These are phyloP conservation scores for Lepidium didymum DNA, from an alignment of 345 rosid species.

Conservation along the genomic window DNA sequence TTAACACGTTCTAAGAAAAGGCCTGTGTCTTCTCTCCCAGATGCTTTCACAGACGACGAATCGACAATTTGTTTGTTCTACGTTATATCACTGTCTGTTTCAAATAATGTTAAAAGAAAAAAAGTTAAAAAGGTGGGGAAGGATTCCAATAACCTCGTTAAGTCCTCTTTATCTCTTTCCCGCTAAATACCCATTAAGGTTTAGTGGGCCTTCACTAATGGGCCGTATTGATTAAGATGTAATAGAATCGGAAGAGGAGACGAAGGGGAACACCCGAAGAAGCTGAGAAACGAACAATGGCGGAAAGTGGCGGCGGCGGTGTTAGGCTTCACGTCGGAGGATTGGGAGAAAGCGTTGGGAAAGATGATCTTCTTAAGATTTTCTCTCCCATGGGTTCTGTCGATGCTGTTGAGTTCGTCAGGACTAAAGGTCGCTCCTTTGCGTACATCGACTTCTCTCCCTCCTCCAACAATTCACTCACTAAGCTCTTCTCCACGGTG, in stretches of 20 bases:
- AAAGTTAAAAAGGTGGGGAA: background rate
- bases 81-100: background rate
- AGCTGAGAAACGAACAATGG: constrained; percentile 1
- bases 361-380: constrained; percentile 50
- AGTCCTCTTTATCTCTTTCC: background rate
- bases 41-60: constrained; percentile 29
- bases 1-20: constrained; percentile 10
- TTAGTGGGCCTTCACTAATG: background rate
- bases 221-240: background rate
- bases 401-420: constrained; percentile 45
- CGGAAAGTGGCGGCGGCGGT: constrained; percentile 8
- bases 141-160: background rate
- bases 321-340: constrained; percentile 75
- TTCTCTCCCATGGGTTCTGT: constrained; percentile 53
- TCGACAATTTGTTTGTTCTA: background rate
- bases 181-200: background rate
- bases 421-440: constrained; percentile 90
- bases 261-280: background rate
- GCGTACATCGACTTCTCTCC: constrained; percentile 75
- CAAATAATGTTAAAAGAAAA: constrained; percentile 2
- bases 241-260: background rate
- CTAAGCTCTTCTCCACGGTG: constrained; percentile 78
- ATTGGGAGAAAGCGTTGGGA: constrained; percentile 58
- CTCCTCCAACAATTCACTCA: constrained; percentile 47
- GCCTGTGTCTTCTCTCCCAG: background rate